Conservation (phyloP, 345 rosid species). For the Turnera subulata region DNA sequence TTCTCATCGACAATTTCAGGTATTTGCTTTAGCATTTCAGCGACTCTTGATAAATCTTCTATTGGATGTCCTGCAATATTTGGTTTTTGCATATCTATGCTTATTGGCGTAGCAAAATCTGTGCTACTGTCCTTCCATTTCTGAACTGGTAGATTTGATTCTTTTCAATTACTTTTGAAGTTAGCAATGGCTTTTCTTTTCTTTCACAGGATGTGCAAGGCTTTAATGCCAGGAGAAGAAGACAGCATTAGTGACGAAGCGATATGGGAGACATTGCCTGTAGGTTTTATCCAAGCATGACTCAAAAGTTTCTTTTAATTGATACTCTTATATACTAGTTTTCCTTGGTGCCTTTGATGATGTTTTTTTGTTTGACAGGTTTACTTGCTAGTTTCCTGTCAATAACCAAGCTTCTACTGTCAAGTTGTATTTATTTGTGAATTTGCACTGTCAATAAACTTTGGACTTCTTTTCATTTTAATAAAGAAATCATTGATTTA, state of each 20-base stretch:
- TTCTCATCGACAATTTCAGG: constrained; percentile 92
- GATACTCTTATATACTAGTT: not conserved
- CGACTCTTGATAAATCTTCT: not conserved
- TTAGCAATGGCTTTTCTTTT: constrained; percentile 5
- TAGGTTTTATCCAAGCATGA: constrained; percentile 37
- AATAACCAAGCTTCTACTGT: too few relatives aligned
- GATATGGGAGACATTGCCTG: constrained; percentile 96
- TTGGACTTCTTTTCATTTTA: too few relatives aligned
- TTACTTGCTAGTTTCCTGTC: too few relatives aligned
- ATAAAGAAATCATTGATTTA: too few relatives aligned
- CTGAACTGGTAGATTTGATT: too few relatives aligned
- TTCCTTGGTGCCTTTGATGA: not conserved
- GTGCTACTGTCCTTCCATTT: too few relatives aligned
- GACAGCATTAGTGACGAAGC: constrained; percentile 85
- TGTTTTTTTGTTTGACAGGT: not conserved
- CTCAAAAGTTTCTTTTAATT: constrained; percentile 3
- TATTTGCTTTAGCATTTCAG: constrained; percentile 23
- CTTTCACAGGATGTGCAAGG: constrained; percentile 80
- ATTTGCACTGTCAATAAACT: too few relatives aligned
- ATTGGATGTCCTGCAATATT: not conserved
- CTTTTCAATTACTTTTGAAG: too few relatives aligned
- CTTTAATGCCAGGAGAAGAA: constrained; percentile 93
- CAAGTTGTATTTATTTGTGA: too few relatives aligned
- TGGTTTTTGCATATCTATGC: too few relatives aligned
- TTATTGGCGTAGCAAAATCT: too few relatives aligned